Conservation (phyloP, 2,329 filamentous ascomycete species). For the Fusarium sp. region DNA sequence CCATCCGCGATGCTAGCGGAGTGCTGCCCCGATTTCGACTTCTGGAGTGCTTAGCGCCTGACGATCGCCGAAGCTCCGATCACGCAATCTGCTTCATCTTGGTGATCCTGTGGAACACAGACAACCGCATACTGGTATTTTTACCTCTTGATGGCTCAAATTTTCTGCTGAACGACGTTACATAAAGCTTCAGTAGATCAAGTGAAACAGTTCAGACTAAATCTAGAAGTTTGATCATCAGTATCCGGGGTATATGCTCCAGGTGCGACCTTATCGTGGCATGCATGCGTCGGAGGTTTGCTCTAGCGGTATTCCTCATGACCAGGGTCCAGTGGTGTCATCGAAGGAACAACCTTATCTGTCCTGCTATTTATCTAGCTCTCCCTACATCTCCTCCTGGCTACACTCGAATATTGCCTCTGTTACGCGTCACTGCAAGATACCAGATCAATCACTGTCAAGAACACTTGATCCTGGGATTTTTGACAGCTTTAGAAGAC, state of each 20-base stretch:
- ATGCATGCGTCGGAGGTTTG: background rate
- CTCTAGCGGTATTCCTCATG: constrained; percentile 13
- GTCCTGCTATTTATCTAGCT: background rate
- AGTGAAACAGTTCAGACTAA: too few relatives aligned
- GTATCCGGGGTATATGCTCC: background rate
- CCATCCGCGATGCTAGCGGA: background rate
- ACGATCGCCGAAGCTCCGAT: background rate
- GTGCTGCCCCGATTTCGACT: background rate
- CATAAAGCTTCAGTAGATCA: too few relatives aligned
- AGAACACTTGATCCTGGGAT: background rate
- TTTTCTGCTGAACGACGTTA: too few relatives aligned
- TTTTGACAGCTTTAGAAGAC: too few relatives aligned
- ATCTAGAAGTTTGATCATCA: background rate
- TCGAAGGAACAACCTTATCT: constrained; percentile 1
- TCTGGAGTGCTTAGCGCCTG: background rate
- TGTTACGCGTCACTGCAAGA: too few relatives aligned
- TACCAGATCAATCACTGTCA: background rate
- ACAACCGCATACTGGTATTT: too few relatives aligned
- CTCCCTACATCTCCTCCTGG: background rate
- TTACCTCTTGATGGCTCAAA: too few relatives aligned
- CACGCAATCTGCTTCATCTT: background rate
- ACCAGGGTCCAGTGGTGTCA: constrained; percentile 15
- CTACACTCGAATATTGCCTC: background rate
- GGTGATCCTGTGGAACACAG: background rate
- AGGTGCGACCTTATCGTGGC: too few relatives aligned